Conservation (phyloP, 1,139 yeast species). For the Candida frijolesensis region DNA sequence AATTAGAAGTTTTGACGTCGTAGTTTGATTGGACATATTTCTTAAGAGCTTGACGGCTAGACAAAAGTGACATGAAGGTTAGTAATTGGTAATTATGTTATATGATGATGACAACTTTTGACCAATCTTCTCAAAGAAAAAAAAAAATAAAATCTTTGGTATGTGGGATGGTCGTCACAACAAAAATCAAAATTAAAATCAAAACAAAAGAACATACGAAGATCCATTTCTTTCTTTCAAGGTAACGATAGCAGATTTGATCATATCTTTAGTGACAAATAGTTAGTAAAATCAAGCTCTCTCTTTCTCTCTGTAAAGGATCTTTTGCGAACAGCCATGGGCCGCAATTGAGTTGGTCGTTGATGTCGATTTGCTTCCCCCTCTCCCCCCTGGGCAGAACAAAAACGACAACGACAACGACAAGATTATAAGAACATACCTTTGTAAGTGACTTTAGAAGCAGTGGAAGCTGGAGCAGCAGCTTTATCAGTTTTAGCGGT, state of each 20-base stretch:
- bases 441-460: conserved; percentile 50
- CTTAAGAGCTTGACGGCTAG: conserved; percentile 72
- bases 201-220: conserved; percentile 41
- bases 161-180: conserved; percentile 6
- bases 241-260: conserved; percentile 69
- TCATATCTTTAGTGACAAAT: conserved; percentile 54
- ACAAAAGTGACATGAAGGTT: not conserved
- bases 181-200: not conserved
- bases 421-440: conserved; percentile 36
- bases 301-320: not conserved
- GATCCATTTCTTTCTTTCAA: conserved; percentile 86
- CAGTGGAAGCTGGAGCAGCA: conserved; percentile 29
- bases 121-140: not conserved
- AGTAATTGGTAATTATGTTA: not conserved
- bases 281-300: conserved; percentile 19
- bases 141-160: conserved; percentile 1
- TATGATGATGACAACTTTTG: not conserved
- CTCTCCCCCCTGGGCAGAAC: not conserved
- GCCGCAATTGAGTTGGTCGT: not conserved
- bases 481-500: conserved; percentile 25
- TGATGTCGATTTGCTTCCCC: conserved; percentile 6
- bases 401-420: not conserved
- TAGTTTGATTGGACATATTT: conserved; percentile 68
- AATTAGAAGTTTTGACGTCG: conserved; percentile 60
- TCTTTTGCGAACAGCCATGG: not conserved